Conservation (phyloP, 2,329 filamentous ascomycete genomes). For the Teratosphaeria viscida region DNA sequence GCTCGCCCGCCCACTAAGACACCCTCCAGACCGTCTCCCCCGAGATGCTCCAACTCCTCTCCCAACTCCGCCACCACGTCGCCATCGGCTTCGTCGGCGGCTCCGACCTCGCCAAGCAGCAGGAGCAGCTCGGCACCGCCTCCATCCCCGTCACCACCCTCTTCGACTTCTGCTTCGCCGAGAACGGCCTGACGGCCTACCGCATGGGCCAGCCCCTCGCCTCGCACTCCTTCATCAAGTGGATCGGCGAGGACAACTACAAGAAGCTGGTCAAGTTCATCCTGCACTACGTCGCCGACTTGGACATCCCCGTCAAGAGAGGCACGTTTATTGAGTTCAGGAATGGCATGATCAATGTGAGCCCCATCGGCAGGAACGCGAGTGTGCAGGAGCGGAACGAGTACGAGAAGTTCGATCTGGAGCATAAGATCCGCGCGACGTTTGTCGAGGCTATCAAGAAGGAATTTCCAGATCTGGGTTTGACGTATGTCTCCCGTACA, state of each 20-base stretch:
- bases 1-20: slow-evolving; percentile 2
- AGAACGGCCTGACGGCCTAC: slow-evolving; percentile 91
- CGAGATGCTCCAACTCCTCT: slow-evolving; percentile 75
- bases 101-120: slow-evolving; percentile 84
- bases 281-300: slow-evolving; percentile 73
- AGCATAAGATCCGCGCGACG: slow-evolving; percentile 62
- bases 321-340: slow-evolving; percentile 83
- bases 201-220: slow-evolving; percentile 67
- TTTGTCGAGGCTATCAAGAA: slow-evolving; percentile 70
- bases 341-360: slow-evolving; percentile 85
- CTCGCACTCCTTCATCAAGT: slow-evolving; percentile 79
- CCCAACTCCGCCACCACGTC: slow-evolving; percentile 71
- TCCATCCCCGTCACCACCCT: slow-evolving; percentile 63
- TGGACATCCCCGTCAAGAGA: slow-evolving; percentile 72
- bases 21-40: slow-evolving; percentile 45
- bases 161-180: slow-evolving; percentile 96
- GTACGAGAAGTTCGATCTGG: slow-evolving; percentile 71
- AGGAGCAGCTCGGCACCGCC: slow-evolving; percentile 77
- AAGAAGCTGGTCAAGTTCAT: slow-evolving; percentile 67
- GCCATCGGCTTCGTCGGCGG: slow-evolving; percentile 90
- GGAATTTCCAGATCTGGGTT: slow-evolving; percentile 69
- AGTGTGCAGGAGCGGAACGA: slow-evolving; percentile 67
- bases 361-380: slow-evolving; percentile 77
- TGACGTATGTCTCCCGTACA: slow-evolving; percentile 55
- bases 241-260: slow-evolving; percentile 78